Evolutionary conservation across 2,329 filamentous ascomycete species (phyloP).

Genomic region (Hymenoscyphus salicellus): DNA sequence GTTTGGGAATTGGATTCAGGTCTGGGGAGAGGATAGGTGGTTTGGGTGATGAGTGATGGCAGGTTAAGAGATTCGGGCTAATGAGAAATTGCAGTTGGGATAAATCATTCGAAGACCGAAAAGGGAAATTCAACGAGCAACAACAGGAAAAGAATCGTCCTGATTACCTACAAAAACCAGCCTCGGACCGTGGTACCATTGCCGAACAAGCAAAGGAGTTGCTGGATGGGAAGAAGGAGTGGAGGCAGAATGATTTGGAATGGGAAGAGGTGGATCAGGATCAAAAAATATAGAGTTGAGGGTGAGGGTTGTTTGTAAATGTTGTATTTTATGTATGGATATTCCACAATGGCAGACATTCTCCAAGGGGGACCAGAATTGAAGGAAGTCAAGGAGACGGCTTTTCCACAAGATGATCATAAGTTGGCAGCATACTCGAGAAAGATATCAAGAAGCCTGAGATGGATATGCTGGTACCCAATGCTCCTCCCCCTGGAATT

Average conservation of each 20-base stretch:
- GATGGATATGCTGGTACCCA: conserved; percentile 35
- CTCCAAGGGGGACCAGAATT: too few species aligned
- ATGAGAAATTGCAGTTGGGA: conserved; percentile 56
- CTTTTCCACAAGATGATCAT: conserved; percentile 3
- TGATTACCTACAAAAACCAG: conserved; percentile 31
- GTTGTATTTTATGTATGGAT: conserved; percentile 28
- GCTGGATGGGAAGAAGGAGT: conserved; percentile 57
- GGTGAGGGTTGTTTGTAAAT: not conserved
- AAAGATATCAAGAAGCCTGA: conserved; percentile 17
- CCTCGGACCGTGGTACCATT: conserved; percentile 44
- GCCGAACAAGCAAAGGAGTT: conserved; percentile 61
- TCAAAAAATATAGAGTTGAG: conserved; percentile 25
- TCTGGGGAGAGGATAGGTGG: too few species aligned
- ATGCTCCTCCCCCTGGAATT: conserved; percentile 60
- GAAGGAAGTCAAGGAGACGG: conserved; percentile 15
- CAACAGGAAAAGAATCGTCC: conserved; percentile 36
- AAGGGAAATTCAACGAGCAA: conserved; percentile 34
- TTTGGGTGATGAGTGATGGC: too few species aligned
- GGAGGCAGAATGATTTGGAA: conserved; percentile 45
- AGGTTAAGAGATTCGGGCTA: too few species aligned
- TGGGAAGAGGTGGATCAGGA: conserved; percentile 34
- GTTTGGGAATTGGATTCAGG: conserved; percentile 19
- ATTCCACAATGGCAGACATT: not conserved
- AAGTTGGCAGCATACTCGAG: too few species aligned
- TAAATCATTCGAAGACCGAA: conserved; percentile 54